These are phyloP conservation scores for Alnus rubra DNA, from an alignment of 306 rosid species.

Conservation along the genomic window DNA sequence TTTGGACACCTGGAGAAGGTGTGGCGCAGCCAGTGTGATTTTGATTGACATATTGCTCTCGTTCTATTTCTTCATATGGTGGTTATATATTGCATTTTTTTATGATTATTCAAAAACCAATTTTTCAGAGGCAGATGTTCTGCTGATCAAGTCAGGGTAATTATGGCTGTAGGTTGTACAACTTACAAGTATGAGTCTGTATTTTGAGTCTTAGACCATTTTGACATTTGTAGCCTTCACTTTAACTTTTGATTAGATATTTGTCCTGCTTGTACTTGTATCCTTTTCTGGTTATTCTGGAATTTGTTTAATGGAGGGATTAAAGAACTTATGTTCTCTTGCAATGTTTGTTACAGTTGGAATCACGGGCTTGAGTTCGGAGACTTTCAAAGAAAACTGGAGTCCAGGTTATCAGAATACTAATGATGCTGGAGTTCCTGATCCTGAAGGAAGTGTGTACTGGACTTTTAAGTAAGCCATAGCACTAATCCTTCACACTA, in stretches of 20 bases:
- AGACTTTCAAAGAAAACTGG: conserved; percentile 78
- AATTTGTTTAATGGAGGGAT: conserved; percentile 13
- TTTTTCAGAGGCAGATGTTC: background rate
- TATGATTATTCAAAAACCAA: background rate
- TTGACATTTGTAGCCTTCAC: background rate
- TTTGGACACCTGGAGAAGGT: background rate
- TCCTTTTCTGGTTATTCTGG: conserved; percentile 12
- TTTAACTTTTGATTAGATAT: background rate
- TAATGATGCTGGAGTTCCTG: conserved; percentile 80
- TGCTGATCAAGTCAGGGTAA: background rate
- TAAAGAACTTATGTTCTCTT: conserved; percentile 21
- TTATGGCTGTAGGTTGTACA: background rate
- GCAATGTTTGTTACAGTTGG: conserved; percentile 58
- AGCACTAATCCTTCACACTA: conserved; percentile 8
- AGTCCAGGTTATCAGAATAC: conserved; percentile 81
- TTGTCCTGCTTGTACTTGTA: conserved; percentile 10
- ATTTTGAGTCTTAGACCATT: background rate
- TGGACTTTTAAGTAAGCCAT: conserved; percentile 88
- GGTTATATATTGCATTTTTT: background rate
- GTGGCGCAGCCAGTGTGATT: background rate
- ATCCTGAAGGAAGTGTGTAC: conserved; percentile 55
- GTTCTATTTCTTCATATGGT: background rate
- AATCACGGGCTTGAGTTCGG: conserved; percentile 74
- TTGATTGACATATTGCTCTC: background rate
- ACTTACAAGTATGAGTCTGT: background rate